These are phyloP conservation scores for Balansia obtecta DNA, from an alignment of 2,329 filamentous ascomycete genomes.

Conservation along the genomic window DNA sequence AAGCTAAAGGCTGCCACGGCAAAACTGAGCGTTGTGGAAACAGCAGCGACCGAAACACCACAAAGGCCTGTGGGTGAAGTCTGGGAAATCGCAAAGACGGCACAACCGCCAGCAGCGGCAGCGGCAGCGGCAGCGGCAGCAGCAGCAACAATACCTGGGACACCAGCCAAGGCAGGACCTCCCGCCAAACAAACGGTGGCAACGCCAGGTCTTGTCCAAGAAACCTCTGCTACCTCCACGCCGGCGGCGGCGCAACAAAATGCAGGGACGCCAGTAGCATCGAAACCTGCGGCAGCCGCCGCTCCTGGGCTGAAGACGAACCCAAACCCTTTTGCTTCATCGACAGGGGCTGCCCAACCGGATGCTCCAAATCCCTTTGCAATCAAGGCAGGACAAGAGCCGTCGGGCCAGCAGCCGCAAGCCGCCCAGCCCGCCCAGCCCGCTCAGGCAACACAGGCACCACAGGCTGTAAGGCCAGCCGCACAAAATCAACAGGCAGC, in stretches of 20 bases:
- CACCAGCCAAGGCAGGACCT: conserved; percentile 7
- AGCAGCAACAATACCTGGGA: conserved; percentile 5
- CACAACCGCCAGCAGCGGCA: conserved; percentile 14
- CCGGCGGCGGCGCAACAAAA: conserved; percentile 1
- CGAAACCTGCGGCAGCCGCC: conserved; percentile 9
- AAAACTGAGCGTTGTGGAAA: conserved; percentile 68
- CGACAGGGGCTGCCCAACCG: neutral
- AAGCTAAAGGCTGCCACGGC: conserved; percentile 50
- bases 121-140: conserved; percentile 6
- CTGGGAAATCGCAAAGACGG: conserved; percentile 63
- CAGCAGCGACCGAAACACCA: conserved; percentile 74
- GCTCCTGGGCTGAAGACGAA: neutral
- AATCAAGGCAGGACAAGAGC: conserved; percentile 5
- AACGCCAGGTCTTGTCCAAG: conserved; percentile 1
- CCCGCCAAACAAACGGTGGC: conserved; percentile 12
- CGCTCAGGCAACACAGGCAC: neutral
- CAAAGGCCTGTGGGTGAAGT: conserved; percentile 75
- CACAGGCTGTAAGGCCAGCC: conserved; percentile 5
- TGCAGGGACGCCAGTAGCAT: conserved; percentile 7
- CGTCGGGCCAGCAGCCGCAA: conserved; percentile 7
- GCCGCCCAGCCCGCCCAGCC: neutral
- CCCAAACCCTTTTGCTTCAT: conserved; percentile 1
- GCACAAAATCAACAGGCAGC: conserved; percentile 7
- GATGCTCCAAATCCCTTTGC: conserved; percentile 5
- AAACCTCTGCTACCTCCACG: conserved; percentile 1